Conservation (phyloP, 2,329 filamentous ascomycete species). For the Cadophora sp. region DNA sequence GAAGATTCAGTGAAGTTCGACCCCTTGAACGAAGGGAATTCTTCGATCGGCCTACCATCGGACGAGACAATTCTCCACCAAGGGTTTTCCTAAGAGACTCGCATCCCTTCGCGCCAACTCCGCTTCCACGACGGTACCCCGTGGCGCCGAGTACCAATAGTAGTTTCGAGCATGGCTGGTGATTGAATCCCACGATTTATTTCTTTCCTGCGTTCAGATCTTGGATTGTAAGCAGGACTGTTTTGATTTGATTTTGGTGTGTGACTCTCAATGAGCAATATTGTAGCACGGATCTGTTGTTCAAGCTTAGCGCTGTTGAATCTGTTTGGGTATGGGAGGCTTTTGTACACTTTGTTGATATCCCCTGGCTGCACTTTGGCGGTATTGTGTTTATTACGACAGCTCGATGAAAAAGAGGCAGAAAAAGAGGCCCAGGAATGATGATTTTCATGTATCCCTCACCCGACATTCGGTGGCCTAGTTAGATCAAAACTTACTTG, state of each 20-base stretch:
- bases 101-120: slow-evolving; percentile 28
- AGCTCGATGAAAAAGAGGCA: slow-evolving; percentile 6
- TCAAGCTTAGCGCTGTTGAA: slow-evolving; percentile 10
- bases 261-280: neutral
- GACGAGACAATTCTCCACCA: slow-evolving; percentile 2
- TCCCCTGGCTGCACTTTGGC: slow-evolving; percentile 8
- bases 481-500: neutral
- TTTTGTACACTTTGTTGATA: slow-evolving; percentile 20
- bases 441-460: slow-evolving; percentile 9
- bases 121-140: slow-evolving; percentile 30
- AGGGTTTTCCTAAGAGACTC: slow-evolving; percentile 6
- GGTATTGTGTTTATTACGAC: slow-evolving; percentile 5
- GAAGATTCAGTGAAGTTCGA: slow-evolving; percentile 15
- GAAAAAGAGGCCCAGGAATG: slow-evolving; percentile 8
- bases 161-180: slow-evolving; percentile 14
- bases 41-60: slow-evolving; percentile 9
- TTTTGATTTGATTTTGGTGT: slow-evolving; percentile 10
- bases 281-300: neutral
- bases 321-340: slow-evolving; percentile 6
- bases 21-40: slow-evolving; percentile 9
- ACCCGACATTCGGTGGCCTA: neutral
- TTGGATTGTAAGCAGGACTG: neutral
- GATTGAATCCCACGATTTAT: neutral
- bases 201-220: neutral
- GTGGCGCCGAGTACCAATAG: slow-evolving; percentile 9